A percentile compares a stretch with the other conserved stretches of the same genome.
Evolutionary conservation across 1,284 basidiomycete genomes (phyloP).

Genomic region (Laetiporus sulphureus): DNA sequence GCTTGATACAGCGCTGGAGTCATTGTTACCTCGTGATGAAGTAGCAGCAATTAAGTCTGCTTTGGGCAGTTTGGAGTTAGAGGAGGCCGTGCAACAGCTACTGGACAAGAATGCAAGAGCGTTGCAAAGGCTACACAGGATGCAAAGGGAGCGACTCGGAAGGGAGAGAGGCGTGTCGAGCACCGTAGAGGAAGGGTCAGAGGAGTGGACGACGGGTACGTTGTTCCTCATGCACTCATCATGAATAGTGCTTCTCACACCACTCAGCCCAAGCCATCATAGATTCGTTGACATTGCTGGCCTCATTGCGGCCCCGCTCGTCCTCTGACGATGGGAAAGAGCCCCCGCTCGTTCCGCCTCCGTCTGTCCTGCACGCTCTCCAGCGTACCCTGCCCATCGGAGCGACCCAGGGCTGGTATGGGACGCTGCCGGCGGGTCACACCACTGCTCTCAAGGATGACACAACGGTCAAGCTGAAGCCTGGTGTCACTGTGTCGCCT

Average conservation of each 20-base stretch:
- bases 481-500: slow-evolving; percentile 34
- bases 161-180: slow-evolving; percentile 37
- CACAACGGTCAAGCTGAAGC: slow-evolving; percentile 55
- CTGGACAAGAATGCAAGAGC: slow-evolving; percentile 58
- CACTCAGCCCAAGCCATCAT: slow-evolving; percentile 61
- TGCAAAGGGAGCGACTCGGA: slow-evolving; percentile 52
- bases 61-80: slow-evolving; percentile 53
- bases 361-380: slow-evolving; percentile 55
- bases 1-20: slow-evolving; percentile 35
- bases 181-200: slow-evolving; percentile 53
- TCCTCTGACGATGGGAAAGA: slow-evolving; percentile 28
- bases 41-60: slow-evolving; percentile 47
- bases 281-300: slow-evolving; percentile 59
- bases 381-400: slow-evolving; percentile 59
- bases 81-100: slow-evolving; percentile 59
- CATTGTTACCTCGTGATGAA: slow-evolving; percentile 49
- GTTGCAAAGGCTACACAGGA: slow-evolving; percentile 50
- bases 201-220: slow-evolving; percentile 75
- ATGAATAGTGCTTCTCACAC: slow-evolving; percentile 6
- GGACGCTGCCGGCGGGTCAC: slow-evolving; percentile 57
- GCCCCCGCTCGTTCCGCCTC: slow-evolving; percentile 48
- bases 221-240: slow-evolving; percentile 1
- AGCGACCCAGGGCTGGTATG: slow-evolving; percentile 62
- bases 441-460: slow-evolving; percentile 64
- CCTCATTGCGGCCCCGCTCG: slow-evolving; percentile 62